Conservation (phyloP, 2,329 filamentous ascomycete genomes). For the Dactylellina haptotyla region DNA sequence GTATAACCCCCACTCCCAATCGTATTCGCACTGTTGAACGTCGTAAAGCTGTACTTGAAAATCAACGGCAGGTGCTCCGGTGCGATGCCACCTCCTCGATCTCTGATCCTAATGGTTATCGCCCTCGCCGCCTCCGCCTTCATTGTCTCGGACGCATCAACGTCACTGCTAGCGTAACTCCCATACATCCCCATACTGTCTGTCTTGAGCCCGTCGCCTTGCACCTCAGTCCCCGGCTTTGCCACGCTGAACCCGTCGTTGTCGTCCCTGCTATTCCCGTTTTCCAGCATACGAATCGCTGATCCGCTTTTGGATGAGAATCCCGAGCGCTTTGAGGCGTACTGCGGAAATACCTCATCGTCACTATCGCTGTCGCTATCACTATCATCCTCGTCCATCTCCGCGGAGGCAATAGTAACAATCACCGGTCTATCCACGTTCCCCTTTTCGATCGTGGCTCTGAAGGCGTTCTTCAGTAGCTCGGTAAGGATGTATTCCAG, state of each 20-base stretch:
- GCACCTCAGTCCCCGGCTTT: constrained; percentile 50
- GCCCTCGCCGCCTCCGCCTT: constrained; percentile 63
- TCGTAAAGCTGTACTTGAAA: constrained; percentile 98
- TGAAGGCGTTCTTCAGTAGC: constrained; percentile 94
- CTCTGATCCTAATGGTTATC: constrained; percentile 93
- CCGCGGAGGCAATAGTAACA: constrained; percentile 84
- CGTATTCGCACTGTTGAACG: constrained; percentile 69
- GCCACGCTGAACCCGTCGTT: constrained; percentile 55
- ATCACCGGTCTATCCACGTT: constrained; percentile 83
- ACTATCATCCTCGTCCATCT: constrained; percentile 63
- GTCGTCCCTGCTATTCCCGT: constrained; percentile 9
- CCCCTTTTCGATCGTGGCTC: constrained; percentile 87
- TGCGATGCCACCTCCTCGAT: constrained; percentile 91
- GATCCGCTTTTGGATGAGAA: constrained; percentile 26
- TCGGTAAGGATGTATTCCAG: constrained; percentile 98
- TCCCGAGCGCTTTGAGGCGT: background rate
- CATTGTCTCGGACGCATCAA: constrained; percentile 27
- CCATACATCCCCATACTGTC: constrained; percentile 26
- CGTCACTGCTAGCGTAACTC: background rate
- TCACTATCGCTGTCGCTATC: constrained; percentile 28
- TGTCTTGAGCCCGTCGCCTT: constrained; percentile 39
- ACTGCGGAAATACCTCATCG: constrained; percentile 13
- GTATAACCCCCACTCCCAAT: constrained; percentile 60
- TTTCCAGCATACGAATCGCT: constrained; percentile 30
- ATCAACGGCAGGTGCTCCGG: constrained; percentile 85